Evolutionary conservation across 495 filamentous ascomycete species (phyloP), one percentile per base, ranked within the genome.

Genomic region (Barbatosphaeria neglecta): DNA sequence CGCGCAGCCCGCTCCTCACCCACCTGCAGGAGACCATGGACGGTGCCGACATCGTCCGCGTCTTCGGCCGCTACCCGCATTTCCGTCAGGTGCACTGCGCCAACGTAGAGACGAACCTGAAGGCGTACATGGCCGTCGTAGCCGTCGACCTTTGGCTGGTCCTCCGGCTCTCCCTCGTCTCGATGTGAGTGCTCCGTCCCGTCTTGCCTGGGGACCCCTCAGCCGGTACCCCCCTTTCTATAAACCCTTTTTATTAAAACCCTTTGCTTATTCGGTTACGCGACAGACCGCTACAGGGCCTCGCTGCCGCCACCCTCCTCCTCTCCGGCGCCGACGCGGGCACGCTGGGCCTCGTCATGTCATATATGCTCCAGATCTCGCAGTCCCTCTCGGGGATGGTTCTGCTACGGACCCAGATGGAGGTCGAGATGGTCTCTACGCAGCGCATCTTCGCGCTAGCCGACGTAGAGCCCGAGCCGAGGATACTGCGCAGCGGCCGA

Each of bases 151-250:
- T 72, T 15, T 79, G 79, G 45, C 84, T 87, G 41, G 67, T 90
- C 19, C 68, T 93, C 22, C 71, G 68, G 35, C 73, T 78, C 37
- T 90, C 89, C 59, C 81, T 93, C 43, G 72, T 93, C 35, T 85
- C 86, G n/a, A 89, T 86, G 13, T 90, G 90, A 53, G 82, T 86
- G 0, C 88, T 89, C n/a, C n/a, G n/a, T n/a, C n/a, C n/a, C n/a
- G n/a, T n/a, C n/a, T n/a, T n/a, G n/a, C n/a, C n/a, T n/a, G n/a
- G n/a, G n/a, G n/a, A n/a, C n/a, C n/a, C n/a, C n/a, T n/a, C n/a
- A n/a, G n/a, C n/a, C n/a, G n/a, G n/a, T n/a, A n/a, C n/a, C n/a
- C n/a, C 51, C 80, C 84, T 6, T 82, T 93, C 22, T 64, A 89
- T 45, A 77, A 4, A 3, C 31, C 9, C 6, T 15, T 11, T n/a